Base-by-base conservation (phyloP, 75 land plant species). In the Chamaecyparis obtusa region DNA sequence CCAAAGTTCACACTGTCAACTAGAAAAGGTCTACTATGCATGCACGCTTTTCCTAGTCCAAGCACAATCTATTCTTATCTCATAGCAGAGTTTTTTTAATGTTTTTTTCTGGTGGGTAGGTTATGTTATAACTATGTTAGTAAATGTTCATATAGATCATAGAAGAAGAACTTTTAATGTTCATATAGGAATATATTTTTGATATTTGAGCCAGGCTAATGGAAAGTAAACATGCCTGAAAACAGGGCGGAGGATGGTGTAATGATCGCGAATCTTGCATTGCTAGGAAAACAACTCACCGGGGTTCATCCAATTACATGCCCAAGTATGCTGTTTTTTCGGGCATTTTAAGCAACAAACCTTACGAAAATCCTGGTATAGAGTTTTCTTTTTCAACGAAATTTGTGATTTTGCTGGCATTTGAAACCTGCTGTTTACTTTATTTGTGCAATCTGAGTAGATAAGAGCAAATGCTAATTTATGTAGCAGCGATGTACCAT, bases 201-300 rank as follows among this genome's bases (percentile, higher is more conserved):
- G 9, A 74, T 11, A 10, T 14, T 64, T 64, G 69, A 8, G 30
- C 7, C n/a, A 7, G 8, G 69, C 69, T 64, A 27, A 30, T 71
- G 48, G n/a, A 41, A 8, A 10, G 43, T 6, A 27, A 80, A 24
- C 69, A 44, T 81, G 49, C 3, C 44, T 21, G 49, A 16, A 4
- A 84, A 9, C 85, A 84, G 85, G 99, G 99, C 39, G 99, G 99
- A 79, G 99, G 93, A 43, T 98, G 99, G 99, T 98, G 99, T 89
- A 91, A 91, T 35, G 94, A 93, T 77, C 71, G 89, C 3, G 83
- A 43, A 33, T 88, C 95, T 5, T 98, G 99, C 85, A 36, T 76
- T 72, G 90, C 89, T 13, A 93, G 97, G 79, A 90, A 96, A 32
- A 82, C 49, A 78, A 93, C 95, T 1, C 89, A 90, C 3, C 88